Evolutionary conservation across 768 basidiomycete species (phyloP), one percentile per base, ranked within the genome.

Genomic region (Lyophyllum atratum): DNA sequence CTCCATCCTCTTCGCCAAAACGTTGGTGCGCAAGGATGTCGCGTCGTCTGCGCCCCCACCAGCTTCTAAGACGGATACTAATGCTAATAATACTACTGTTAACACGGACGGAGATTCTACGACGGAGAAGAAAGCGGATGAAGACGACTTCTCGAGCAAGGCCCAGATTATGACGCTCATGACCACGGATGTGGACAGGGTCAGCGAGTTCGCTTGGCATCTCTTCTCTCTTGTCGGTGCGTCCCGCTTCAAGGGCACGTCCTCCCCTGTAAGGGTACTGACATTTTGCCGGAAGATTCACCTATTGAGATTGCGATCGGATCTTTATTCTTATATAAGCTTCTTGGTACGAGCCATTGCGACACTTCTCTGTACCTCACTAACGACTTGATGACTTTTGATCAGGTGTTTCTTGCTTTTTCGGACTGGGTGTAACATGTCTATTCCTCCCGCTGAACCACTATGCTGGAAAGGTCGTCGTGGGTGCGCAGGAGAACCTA

Each of bases 161-260:
- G 83, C 84, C 6, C 84, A 96, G 73, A 86, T 97, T 64, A 95
- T 96, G 93, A 95, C 92, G 2, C 81, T 96, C 26, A 95, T 96
- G 91, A 95, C 94, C 6, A 94, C 93, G 5, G 94, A 97, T 62
- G 92, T 95, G 26, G 93, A 95, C 69, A 82, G 94, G 53, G 87
- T 95, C 59, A 85, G 88, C 69, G 92, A 95, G 49, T 92, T 95
- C 65, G 74, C 85, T 1, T 90, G 85, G 85, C 89, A 93, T 67
- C 61, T 89, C 50, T 92, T 90, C 67, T 76, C 87, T 1, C 80
- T 93, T 37, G 78, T 93, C 52, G 89, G 89, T 87, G 59, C 37
- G 60, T 56, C 9, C 14, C 26, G 22, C 28, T 15, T 60, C 12
- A 7, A 28, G 24, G 25, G 15, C 40, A 21, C 17, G 24, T 47